Evolutionary conservation across 2,329 filamentous ascomycete genomes (phyloP).

Genomic region (Metarhizium anisopliae): DNA sequence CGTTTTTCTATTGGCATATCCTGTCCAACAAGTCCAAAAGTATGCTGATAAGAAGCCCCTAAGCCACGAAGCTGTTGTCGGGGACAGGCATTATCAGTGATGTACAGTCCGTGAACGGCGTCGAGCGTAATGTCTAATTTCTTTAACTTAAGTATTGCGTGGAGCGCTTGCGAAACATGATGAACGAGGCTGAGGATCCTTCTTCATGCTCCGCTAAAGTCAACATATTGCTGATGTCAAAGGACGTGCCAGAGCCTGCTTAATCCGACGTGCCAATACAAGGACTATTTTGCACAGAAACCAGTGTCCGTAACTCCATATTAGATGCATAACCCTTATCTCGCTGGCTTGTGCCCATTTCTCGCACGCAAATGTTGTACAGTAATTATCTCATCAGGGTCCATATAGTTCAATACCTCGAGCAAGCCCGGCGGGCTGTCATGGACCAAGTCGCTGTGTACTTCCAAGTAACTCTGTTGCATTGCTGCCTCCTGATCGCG

Average conservation of each 20-base stretch:
- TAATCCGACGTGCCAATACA: not conserved
- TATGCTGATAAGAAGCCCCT: no score
- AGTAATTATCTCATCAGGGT: not conserved
- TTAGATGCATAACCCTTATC: not conserved
- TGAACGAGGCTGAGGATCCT: not conserved
- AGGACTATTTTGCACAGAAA: not conserved
- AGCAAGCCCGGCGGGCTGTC: conserved; percentile 14
- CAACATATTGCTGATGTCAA: not conserved
- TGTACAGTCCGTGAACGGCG: no score
- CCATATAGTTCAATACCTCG: not conserved
- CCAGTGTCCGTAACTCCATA: not conserved
- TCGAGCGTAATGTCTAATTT: no score
- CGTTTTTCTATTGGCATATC: no score
- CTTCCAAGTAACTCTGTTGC: conserved; percentile 52
- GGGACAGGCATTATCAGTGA: no score
- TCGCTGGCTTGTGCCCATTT: not conserved
- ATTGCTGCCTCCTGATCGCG: conserved; percentile 30
- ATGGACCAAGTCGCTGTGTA: conserved; percentile 62
- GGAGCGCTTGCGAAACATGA: not conserved
- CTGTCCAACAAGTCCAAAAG: no score
- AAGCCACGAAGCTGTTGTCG: no score
- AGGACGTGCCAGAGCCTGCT: not conserved
- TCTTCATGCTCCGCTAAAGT: not conserved
- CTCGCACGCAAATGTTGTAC: not conserved
- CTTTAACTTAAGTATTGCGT: no score